Conservation (phyloP, 2,329 filamentous ascomycete genomes). For the Fusarium paranaense region DNA sequence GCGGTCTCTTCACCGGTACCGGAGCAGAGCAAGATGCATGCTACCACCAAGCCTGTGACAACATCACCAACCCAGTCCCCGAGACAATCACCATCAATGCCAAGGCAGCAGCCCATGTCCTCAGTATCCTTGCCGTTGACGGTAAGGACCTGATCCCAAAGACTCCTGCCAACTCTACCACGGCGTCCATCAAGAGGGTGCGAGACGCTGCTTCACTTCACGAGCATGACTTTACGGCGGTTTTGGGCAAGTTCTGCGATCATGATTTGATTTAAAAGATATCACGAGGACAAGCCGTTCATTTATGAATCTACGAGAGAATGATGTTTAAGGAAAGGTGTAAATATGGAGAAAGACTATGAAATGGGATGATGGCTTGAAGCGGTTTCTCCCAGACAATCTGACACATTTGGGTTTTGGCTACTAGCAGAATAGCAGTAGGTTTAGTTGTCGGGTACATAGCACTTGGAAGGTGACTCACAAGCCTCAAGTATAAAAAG, state of each 20-base stretch:
- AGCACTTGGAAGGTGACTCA: background rate
- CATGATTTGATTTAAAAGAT: constrained; percentile 38
- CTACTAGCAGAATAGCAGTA: background rate
- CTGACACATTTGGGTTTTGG: background rate
- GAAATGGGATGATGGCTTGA: background rate
- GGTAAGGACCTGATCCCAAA: constrained; percentile 41
- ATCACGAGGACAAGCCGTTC: background rate
- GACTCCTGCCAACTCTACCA: constrained; percentile 31
- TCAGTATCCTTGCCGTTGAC: constrained; percentile 39
- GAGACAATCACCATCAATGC: constrained; percentile 48
- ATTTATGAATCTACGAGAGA: background rate
- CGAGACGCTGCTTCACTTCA: constrained; percentile 35
- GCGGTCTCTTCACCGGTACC: constrained; percentile 69
- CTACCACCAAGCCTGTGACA: constrained; percentile 53
- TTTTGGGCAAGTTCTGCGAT: constrained; percentile 37
- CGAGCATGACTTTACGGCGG: constrained; percentile 26
- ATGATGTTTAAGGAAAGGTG: no score
- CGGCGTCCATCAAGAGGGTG: constrained; percentile 27
- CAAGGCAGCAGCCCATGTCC: constrained; percentile 61
- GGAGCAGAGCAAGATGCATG: constrained; percentile 42
- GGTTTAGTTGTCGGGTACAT: background rate
- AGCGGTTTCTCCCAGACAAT: background rate
- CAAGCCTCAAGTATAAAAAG: background rate
- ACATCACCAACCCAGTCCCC: constrained; percentile 52
- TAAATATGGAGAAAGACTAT: background rate